Evolutionary conservation across 805 yeast species (phyloP), one percentile per base, ranked within the genome.

Genomic region (Lipomyces yamadae): DNA sequence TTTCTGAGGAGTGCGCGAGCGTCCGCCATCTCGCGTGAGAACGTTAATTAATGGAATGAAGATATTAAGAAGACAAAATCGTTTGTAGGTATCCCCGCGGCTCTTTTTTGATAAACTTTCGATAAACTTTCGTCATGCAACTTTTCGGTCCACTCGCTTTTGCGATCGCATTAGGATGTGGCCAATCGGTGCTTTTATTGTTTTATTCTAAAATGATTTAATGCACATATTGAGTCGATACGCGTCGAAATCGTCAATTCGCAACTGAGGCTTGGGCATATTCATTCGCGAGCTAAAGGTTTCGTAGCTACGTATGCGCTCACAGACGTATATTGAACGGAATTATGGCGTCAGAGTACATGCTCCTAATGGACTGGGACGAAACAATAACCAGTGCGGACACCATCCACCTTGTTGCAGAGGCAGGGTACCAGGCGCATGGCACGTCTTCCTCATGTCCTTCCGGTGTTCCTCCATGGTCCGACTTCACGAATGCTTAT

Each of bases 301-400:
- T 42, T 42, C 48, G 18, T 42, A 24, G 24, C 48, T 3, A 15
- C 48, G 1, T 15, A n/a, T n/a, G n/a, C 1, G 48, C 8, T 42
- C n/a, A 42, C 48, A n/a, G 48, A 15, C 18, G 24, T 6, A 15
- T 8, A n/a, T 15, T 5, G 24, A 42, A n/a, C 24, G 24, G 24
- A 13, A 42, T 5, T 42, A 42, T 42, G 48, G 18, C 48, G 24
- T 42, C 48, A 15, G 18, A 13, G 48, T 42, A 42, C 8, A 42
- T 42, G 6, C 48, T 42, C 7, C 3, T 42, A 42, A 42, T 42
- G 48, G 74, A 72, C 56, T 72, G 72, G 65, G 74, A 72, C 55
- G 74, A 72, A 33, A 72, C 74, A 2, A 56, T 72, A 7, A 72
- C 74, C 15, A 57, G 18, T 42, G 11, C 24, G 6, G 74, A 70